These are phyloP conservation scores for Chlorella sp. DNA, from an alignment of 139 green algal genomes.

Conservation along the genomic window DNA sequence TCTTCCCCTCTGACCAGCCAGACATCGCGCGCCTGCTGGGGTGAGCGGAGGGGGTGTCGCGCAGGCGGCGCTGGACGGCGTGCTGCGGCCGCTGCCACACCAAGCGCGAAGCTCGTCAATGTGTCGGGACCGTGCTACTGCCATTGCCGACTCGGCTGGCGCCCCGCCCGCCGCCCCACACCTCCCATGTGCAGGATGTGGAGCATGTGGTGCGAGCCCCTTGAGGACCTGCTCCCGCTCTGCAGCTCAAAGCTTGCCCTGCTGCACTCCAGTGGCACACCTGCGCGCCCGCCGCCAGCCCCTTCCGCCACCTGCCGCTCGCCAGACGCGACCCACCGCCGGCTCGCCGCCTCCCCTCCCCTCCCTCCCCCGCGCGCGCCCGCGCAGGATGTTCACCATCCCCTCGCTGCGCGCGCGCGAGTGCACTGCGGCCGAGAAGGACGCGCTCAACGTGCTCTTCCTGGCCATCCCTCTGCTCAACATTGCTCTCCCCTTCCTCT, in stretches of 20 bases:
- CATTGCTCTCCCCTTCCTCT: constrained; percentile 90
- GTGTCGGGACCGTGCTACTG: background rate
- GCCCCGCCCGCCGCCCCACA: background rate
- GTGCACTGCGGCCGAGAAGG: constrained; percentile 91
- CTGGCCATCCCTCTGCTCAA: constrained; percentile 92
- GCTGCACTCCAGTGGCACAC: background rate
- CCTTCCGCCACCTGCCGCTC: no score
- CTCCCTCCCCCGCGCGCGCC: background rate
- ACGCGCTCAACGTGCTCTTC: constrained; percentile 96
- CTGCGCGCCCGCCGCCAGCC: background rate
- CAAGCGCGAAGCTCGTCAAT: no score
- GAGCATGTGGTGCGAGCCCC: constrained; percentile 70
- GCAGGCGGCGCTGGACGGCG: background rate
- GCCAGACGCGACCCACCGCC: no score
- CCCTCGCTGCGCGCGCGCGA: constrained; percentile 90
- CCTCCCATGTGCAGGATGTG: constrained; percentile 81
- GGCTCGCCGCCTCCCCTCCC: no score
- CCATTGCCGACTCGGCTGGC: background rate
- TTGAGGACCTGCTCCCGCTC: background rate
- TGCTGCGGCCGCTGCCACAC: background rate
- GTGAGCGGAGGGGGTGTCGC: constrained; percentile 39
- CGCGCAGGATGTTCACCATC: constrained; percentile 90
- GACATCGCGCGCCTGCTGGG: constrained; percentile 91
- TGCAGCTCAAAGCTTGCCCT: background rate
- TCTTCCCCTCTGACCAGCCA: constrained; percentile 92